Evolutionary conservation across 495 filamentous ascomycete genomes (phyloP).

Genomic region (Mycothermus thermophilus): DNA sequence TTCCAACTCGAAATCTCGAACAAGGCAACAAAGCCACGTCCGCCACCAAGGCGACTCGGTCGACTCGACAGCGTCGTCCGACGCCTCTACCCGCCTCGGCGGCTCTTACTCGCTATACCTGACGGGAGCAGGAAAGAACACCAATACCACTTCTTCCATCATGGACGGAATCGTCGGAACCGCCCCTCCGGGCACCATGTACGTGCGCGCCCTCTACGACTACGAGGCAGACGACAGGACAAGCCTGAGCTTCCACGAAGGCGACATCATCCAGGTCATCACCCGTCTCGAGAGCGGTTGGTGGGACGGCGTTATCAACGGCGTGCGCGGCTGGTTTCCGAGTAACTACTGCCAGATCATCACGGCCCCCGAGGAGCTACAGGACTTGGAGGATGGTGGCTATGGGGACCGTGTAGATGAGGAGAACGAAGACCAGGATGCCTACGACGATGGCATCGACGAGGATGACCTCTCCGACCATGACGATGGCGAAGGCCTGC

Average conservation of each 20-base stretch:
- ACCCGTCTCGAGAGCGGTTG: constrained; percentile 95
- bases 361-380: constrained; percentile 51
- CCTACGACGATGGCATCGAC: constrained; percentile 28
- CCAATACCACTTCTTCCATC: constrained; percentile 20
- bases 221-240: constrained; percentile 95
- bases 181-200: constrained; percentile 64
- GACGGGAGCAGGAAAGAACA: constrained; percentile 10
- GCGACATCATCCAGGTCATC: constrained; percentile 93
- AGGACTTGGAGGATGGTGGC: constrained; percentile 42
- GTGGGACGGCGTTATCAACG: constrained; percentile 97
- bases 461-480: constrained; percentile 19
- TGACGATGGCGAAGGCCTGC: constrained; percentile 43
- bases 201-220: constrained; percentile 91
- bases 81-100: too few species aligned
- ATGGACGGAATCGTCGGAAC: constrained; percentile 62
- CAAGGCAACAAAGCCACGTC: background rate
- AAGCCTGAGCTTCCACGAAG: constrained; percentile 87
- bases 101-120: too few species aligned
- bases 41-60: constrained; percentile 13
- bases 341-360: constrained; percentile 95
- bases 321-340: constrained; percentile 92
- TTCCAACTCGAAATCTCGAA: constrained; percentile 1
- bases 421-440: constrained; percentile 41
- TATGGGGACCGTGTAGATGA: constrained; percentile 60
- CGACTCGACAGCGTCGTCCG: constrained; percentile 23